Evolutionary conservation across 495 filamentous ascomycete species (phyloP), one percentile per base, ranked within the genome.

Genomic region (Parathielavia appendiculata): DNA sequence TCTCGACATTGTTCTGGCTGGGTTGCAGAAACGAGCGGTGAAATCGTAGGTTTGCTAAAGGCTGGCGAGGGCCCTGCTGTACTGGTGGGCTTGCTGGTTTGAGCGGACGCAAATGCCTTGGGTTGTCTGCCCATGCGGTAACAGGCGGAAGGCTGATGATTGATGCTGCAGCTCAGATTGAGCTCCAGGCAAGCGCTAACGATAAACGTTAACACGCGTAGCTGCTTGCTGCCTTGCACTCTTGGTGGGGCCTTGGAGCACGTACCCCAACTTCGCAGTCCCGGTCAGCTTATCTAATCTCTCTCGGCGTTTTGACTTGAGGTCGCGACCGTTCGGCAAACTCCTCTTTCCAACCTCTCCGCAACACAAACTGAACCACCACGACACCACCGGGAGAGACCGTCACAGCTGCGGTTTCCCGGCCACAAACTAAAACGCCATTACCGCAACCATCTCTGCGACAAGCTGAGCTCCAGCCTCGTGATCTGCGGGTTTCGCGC

Each of bases 1-100:
- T 79, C 93, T 86, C 69, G 93, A 96, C 93, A 98, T 98, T 70
- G 38, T 30, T 30, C 26, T 68, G 71, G 57, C 56, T 44, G 60
- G 58, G 32, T 23, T 16, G 51, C 11, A 36, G 26, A 45, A 13
- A 17, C 19, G 30, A 11, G 50, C n/a, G 5, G 20, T 20, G 30
- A 47, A n/a, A 35, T 41, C 44, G 49, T 56, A 55, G 44, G 54
- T 53, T 54, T 17, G 38, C 17, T 36, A n/a, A 11, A 22, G 43
- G 12, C 9, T 13, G 17, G 10, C 30, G 5, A 14, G 49, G 39
- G 16, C 20, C 13, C 19, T 39, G 47, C 26, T 16, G 47, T 43
- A n/a, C 8, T 17, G 40, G 1, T 9, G n/a, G 16, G 38, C 8
- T 7, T 51, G 56, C 30, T 52, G 49, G 47, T 36, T 49, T 50